Evolutionary conservation across 129 eudicot genomes (phyloP), one percentile per base, ranked within the genome.

Genomic region (Chrysanthemum lavandulifolium): DNA sequence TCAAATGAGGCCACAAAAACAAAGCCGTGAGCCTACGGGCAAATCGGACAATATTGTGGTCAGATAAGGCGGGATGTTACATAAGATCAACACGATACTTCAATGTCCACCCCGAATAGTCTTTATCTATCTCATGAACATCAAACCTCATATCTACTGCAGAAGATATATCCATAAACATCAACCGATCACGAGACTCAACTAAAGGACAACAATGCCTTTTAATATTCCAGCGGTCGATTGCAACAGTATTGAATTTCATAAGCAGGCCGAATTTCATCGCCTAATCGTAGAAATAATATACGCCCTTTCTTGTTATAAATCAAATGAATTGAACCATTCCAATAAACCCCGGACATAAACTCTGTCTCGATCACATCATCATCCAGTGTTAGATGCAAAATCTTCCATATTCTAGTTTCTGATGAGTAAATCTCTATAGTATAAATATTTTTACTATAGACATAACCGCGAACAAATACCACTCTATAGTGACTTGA

Each of bases 341-440:
- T 78, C 83, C 87, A 77, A 48, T 83, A 86, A 19, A 86, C 87
- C 12, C 91, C 91, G 31, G 74, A 48, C 51, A 15, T 71, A 21
- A 81, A 76, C 64, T 70, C 77, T 27, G 65, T 64, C 53, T 78
- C 53, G 21, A 19, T 19, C 21, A 19, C 21, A 69, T 59, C 66
- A 4, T 65, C 23, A 53, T 71, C 71, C 63, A 84, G 84, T 0
- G 59, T 47, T 8, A 71, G 72, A 52, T 5, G 1, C 43, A 25
- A 69, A 9, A 13, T 56, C 66, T 62, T 71, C 89, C 93, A 84
- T 2, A 13, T 33, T 27, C 73, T 49, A 0, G 54, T 71, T 31
- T 74, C 72, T 0, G 95, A 82, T 3, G 82, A 79, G 73, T 83
- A 88, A 27, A 86, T 61, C 56, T 67, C 82, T 2, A 83, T 68